phyloP scores from a whole-genome alignment of 306 rosid species.

The Betula pendula region DNA sequence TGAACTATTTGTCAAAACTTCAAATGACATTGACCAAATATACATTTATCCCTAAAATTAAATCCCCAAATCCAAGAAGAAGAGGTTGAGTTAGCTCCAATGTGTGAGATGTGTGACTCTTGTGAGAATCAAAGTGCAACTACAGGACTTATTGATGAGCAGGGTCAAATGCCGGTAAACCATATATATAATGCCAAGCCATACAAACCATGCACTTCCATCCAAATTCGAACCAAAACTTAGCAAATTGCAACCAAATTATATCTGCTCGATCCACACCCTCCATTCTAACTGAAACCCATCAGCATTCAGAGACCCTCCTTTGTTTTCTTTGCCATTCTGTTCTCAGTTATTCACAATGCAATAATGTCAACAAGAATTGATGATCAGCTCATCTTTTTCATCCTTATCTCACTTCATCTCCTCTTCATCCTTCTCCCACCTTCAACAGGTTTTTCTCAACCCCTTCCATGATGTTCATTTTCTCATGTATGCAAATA shows the following conservation, averaged over 20 bases:
- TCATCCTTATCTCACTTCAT: background rate
- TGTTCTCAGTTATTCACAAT: background rate
- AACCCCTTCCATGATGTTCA: too few species aligned
- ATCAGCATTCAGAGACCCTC: background rate
- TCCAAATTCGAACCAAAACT: constrained; percentile 19
- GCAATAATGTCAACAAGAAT: background rate
- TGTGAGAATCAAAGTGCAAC: background rate
- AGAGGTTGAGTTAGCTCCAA: background rate
- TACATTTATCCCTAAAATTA: too few species aligned
- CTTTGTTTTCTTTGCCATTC: background rate
- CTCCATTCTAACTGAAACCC: background rate
- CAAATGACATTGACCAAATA: too few species aligned
- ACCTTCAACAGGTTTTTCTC: background rate
- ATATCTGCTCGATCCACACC: background rate
- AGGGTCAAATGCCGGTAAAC: too few species aligned
- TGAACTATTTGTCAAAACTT: too few species aligned
- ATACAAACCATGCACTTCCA: constrained; percentile 9
- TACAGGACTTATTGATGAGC: background rate
- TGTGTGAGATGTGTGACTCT: background rate
- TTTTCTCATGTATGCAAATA: too few species aligned
- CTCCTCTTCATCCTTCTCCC: background rate
- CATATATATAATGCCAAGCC: background rate
- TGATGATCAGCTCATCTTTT: background rate
- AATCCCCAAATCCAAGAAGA: too few species aligned
- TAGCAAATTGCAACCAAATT: background rate